Evolutionary conservation across 139 green algal species (phyloP), one percentile per base, ranked within the genome.

Genomic region (Protoeuglena noctilucae): DNA sequence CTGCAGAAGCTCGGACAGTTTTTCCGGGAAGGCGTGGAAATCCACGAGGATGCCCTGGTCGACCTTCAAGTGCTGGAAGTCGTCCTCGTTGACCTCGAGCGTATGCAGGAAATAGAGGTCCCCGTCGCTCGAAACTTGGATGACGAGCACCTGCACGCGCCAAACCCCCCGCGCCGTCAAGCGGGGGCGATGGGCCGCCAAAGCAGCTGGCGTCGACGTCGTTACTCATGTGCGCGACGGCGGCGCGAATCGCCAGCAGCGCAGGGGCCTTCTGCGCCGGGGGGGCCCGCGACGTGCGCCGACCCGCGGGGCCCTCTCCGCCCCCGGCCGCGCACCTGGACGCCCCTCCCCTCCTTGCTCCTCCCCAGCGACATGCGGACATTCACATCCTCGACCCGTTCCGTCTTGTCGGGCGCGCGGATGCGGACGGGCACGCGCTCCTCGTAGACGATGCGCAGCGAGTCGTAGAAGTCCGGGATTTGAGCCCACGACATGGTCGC

Each of bases 31-130:
- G 54, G 66, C 79, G 19, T 63, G 63, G 61, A 90, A 95, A 62
- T 96, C 86, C 5, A 96, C 86, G 1, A 93, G 68, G 51, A 96
- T 89, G 58, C 77, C 75, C 67, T 96, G 84, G 43, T 94, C 83
- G 22, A 67, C 62, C 57, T 89, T 89, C 0, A 96, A 57, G 19
- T 53, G 60, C 48, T 80, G 68, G 29, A 90, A 96, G 24, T 93
- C 82, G 48, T 94, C 81, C 71, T 95, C 88, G 23, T 54, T 81
- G 16, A 95, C 75, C 40, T 95, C 88, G 28, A 94, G 52, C 2
- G 77, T 78, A 53, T 93, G 81, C 48, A 94, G 62, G 45, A 89
- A 79, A 40, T 67, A 66, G 60, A 74, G 53, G 54, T 93, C 82
- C 2, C 64, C 65, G 24, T 93, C 85, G 56, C 68, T 84, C 18